These are phyloP conservation scores for Colletotrichum siamense DNA, from an alignment of 2,329 filamentous ascomycete species.

Conservation along the genomic window DNA sequence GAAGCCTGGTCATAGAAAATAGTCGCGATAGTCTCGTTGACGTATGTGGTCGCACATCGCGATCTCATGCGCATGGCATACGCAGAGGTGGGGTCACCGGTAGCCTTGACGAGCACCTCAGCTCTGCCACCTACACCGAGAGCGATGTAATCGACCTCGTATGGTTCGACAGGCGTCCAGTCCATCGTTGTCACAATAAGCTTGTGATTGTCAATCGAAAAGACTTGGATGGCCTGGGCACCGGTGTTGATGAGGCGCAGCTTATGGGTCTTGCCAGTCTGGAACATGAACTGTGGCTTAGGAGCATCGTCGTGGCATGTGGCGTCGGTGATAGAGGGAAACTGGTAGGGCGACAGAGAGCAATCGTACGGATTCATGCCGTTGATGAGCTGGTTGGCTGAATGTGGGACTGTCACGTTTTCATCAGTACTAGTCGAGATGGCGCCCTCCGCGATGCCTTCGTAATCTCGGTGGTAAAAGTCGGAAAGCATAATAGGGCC, in stretches of 20 bases:
- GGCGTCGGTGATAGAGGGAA: slow-evolving; percentile 55
- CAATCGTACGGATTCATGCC: slow-evolving; percentile 45
- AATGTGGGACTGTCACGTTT: slow-evolving; percentile 43
- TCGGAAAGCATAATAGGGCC: slow-evolving; percentile 62
- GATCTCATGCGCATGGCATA: slow-evolving; percentile 7
- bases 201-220: slow-evolving; percentile 15
- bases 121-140: slow-evolving; percentile 5
- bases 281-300: neutral
- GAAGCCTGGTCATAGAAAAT: slow-evolving; percentile 1
- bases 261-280: slow-evolving; percentile 14
- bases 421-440: slow-evolving; percentile 42
- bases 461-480: slow-evolving; percentile 60
- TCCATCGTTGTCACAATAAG: slow-evolving; percentile 6
- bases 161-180: slow-evolving; percentile 12
- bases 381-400: slow-evolving; percentile 49
- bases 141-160: slow-evolving; percentile 8
- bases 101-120: slow-evolving; percentile 13
- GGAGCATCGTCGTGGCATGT: neutral
- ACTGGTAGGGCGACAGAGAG: slow-evolving; percentile 56
- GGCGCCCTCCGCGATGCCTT: slow-evolving; percentile 51
- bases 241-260: slow-evolving; percentile 19
- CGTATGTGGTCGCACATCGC: neutral
- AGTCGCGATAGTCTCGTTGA: neutral
- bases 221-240: slow-evolving; percentile 15
- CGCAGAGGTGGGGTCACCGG: neutral